Evolutionary conservation across 2,329 filamentous ascomycete genomes (phyloP).

Genomic region (Verticillium nonalfalfae): DNA sequence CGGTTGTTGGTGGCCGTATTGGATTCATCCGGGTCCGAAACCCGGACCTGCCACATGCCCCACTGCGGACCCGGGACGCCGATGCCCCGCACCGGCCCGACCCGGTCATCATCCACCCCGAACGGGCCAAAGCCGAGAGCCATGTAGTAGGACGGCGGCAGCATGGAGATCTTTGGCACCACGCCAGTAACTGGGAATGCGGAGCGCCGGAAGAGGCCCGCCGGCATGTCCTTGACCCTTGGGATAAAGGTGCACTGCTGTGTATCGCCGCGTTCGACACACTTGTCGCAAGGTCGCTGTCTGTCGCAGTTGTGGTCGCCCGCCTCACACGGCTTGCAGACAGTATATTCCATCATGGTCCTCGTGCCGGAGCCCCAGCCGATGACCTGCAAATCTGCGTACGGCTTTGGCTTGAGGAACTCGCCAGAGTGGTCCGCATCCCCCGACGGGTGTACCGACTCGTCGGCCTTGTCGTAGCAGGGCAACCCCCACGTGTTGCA

Average conservation of each 20-base stretch:
- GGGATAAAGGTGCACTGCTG: conserved; percentile 10
- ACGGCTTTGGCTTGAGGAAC: neutral
- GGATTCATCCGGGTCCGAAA: neutral
- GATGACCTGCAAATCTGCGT: conserved; percentile 5
- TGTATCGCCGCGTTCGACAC: conserved; percentile 10
- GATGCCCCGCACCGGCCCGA: neutral
- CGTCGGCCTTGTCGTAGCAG: conserved; percentile 3
- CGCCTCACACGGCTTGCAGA: conserved; percentile 4
- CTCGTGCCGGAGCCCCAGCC: conserved; percentile 3
- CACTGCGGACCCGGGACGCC: conserved; percentile 7
- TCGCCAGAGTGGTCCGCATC: neutral
- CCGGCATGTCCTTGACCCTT: neutral
- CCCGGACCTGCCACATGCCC: neutral
- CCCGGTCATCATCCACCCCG: conserved; percentile 17
- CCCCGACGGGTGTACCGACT: neutral
- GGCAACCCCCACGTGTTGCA: conserved; percentile 8
- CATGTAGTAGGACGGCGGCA: conserved; percentile 24
- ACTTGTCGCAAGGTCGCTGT: conserved; percentile 29
- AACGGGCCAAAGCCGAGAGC: conserved; percentile 19
- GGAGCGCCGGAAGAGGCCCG: neutral
- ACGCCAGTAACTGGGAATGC: neutral
- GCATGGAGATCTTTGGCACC: neutral
- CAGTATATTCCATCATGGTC: neutral
- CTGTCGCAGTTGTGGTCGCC: conserved; percentile 21
- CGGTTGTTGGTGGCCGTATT: neutral